Evolutionary conservation across 257 asterid species (phyloP), one percentile per base, ranked within the genome.

Genomic region (Nicotiana undulata): DNA sequence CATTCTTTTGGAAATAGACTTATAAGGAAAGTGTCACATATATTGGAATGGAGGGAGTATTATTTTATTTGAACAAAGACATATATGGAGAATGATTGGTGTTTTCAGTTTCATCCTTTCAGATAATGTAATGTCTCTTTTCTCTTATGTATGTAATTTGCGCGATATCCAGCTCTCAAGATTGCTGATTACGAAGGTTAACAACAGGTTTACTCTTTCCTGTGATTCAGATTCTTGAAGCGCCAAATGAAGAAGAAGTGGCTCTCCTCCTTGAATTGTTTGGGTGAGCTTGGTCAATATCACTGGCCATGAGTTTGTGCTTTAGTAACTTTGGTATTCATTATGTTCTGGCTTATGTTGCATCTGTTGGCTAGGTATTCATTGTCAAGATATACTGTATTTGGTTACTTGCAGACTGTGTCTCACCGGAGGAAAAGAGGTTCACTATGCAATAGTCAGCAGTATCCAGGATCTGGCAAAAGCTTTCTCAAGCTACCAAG

Each of bases 391-490:
- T 84, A 58, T 77, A 55, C 87, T 63, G 60, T 58, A 49, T 81
- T 78, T 63, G 76, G 75, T 85, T 83, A 81, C 80, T 63, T 88
- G 87, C 96, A 96, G 98, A 79, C 84, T 96, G 29, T 96, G 97
- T 87, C 99, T 96, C 85, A 82, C 88, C 13, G 98, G 99, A 81
- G 98, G 98, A 60, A 96, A 89, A 86, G 99, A 91, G 88, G 97
- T 95, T 85, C 97, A 93, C 86, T 79, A 92, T 75, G 99, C 97
- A 77, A 90, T 95, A 63, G 96, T 95, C 79, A 95, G 98, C 92
- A 93, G 99, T 88, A 90, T 95, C 86, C 99, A 93, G 89, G 97
- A 95, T 88, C 96, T 95, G 68, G 97, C 99, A 28, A 95, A 90
- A 87, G 93, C 85, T 60, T 93, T 95, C 85, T 90, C 98, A 82